phyloP scores from a whole-genome alignment of 106 monocot genomes.

The Agapanthus africanus region DNA sequence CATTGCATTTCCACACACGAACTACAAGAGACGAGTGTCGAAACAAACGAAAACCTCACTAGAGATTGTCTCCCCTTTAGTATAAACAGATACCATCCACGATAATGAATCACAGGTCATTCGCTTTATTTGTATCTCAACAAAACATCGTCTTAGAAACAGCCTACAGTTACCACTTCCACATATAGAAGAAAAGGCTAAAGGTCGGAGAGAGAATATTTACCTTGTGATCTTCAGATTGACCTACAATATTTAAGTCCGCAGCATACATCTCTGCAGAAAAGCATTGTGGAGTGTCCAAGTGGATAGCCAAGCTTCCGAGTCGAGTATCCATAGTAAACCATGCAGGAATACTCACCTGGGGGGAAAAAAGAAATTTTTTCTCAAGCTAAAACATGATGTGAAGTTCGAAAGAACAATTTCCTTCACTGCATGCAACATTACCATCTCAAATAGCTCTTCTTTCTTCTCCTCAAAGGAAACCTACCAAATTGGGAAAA shows the following conservation, averaged over 20 bases:
- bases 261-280: constrained; percentile 93
- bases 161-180: neutral
- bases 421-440: neutral
- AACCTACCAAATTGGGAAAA: constrained; percentile 52
- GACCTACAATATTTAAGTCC: constrained; percentile 68
- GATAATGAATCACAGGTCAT: neutral
- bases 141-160: neutral
- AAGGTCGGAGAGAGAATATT: neutral
- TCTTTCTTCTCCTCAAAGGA: constrained; percentile 93
- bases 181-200: neutral
- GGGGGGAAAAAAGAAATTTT: constrained; percentile 5
- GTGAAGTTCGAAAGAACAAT: neutral
- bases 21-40: too few species aligned
- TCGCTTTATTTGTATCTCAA: neutral
- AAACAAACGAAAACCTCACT: too few species aligned
- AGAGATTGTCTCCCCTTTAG: too few species aligned
- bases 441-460: constrained; percentile 97
- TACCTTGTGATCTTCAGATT: constrained; percentile 81
- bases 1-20: too few species aligned
- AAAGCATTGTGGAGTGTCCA: constrained; percentile 97
- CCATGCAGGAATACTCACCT: constrained; percentile 98
- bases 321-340: constrained; percentile 90
- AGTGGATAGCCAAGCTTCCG: constrained; percentile 83
- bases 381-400: neutral
- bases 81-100: too few species aligned